phyloP scores from a whole-genome alignment of 306 rosid species.

The Vicia sativa region DNA sequence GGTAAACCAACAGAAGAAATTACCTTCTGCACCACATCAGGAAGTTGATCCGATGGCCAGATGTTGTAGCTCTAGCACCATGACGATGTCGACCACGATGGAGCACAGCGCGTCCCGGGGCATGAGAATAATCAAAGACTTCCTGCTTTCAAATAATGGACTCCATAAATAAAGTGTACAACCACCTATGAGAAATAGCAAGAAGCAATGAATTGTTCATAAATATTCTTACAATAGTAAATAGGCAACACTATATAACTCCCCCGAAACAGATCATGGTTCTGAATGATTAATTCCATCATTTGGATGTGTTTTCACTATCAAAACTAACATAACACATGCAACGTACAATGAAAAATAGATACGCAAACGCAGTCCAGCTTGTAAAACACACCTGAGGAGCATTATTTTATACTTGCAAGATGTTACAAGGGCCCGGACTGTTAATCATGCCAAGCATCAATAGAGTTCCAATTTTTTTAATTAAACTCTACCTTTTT shows the following conservation, averaged over 20 bases:
- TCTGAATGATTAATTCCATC: slow-evolving; percentile 30
- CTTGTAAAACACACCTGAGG: slow-evolving; percentile 18
- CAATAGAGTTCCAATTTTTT: slow-evolving; percentile 9
- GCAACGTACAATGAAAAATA: slow-evolving; percentile 16
- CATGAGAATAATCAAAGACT: slow-evolving; percentile 56
- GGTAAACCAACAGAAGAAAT: slow-evolving; percentile 18
- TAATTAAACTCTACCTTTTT: neutral
- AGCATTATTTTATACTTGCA: neutral
- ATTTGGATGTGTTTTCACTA: slow-evolving; percentile 22
- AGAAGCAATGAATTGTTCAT: slow-evolving; percentile 35
- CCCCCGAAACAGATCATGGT: slow-evolving; percentile 29
- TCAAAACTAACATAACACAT: slow-evolving; percentile 32
- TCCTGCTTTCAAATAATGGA: slow-evolving; percentile 58
- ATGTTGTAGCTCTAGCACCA: slow-evolving; percentile 65
- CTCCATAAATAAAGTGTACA: slow-evolving; percentile 48
- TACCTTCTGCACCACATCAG: slow-evolving; percentile 71
- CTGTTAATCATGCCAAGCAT: slow-evolving; percentile 24
- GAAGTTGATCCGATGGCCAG: slow-evolving; percentile 59
- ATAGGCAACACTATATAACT: slow-evolving; percentile 26
- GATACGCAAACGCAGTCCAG: slow-evolving; percentile 3
- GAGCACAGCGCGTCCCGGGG: slow-evolving; percentile 60
- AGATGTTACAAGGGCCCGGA: slow-evolving; percentile 10
- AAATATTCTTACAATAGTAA: slow-evolving; percentile 30
- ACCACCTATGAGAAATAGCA: slow-evolving; percentile 45
- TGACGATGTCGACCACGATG: slow-evolving; percentile 74